Percentiles rank a stretch among this genome's conserved stretches.
These are phyloP conservation scores for Aspergillus proliferans DNA, from an alignment of 2,329 filamentous ascomycete genomes.

Conservation along the genomic window DNA sequence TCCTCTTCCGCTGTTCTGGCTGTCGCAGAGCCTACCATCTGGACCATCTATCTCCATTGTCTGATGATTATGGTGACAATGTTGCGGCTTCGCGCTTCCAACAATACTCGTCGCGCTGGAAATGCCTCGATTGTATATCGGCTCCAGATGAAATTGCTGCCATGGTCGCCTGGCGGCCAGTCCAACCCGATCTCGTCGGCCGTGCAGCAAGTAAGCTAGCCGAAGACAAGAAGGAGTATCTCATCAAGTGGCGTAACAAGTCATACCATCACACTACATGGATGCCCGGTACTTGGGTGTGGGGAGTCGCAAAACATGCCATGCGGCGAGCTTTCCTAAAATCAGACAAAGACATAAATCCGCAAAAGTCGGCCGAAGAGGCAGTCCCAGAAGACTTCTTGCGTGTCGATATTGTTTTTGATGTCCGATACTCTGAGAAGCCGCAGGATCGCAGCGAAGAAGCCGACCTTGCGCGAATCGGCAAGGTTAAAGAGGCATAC, in stretches of 20 bases:
- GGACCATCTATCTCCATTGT: constrained; percentile 63
- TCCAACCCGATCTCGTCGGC: constrained; percentile 49
- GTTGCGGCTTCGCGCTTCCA: constrained; percentile 58
- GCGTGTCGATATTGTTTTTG: constrained; percentile 80
- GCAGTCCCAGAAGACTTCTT: constrained; percentile 85
- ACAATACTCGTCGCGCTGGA: constrained; percentile 70
- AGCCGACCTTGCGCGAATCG: constrained; percentile 64
- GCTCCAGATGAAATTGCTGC: constrained; percentile 61
- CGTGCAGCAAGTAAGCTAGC: constrained; percentile 52
- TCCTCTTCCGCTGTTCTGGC: constrained; percentile 74
- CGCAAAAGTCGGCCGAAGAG: constrained; percentile 65
- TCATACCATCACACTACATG: constrained; percentile 80
- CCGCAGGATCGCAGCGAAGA: constrained; percentile 55
- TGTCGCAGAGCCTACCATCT: constrained; percentile 80
- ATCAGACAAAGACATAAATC: constrained; percentile 54
- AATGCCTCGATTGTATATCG: constrained; percentile 69
- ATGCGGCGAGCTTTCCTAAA: constrained; percentile 75
- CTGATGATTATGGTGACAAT: constrained; percentile 9
- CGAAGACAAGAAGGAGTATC: constrained; percentile 82
- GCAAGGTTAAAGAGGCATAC: constrained; percentile 64
- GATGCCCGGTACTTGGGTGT: constrained; percentile 87
- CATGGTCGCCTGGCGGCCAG: constrained; percentile 84
- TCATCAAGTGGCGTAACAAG: constrained; percentile 76
- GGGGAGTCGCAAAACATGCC: constrained; percentile 55
- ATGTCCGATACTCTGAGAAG: constrained; percentile 63